Conservation (phyloP, 768 basidiomycete genomes). For the Hericium rajendrae region DNA sequence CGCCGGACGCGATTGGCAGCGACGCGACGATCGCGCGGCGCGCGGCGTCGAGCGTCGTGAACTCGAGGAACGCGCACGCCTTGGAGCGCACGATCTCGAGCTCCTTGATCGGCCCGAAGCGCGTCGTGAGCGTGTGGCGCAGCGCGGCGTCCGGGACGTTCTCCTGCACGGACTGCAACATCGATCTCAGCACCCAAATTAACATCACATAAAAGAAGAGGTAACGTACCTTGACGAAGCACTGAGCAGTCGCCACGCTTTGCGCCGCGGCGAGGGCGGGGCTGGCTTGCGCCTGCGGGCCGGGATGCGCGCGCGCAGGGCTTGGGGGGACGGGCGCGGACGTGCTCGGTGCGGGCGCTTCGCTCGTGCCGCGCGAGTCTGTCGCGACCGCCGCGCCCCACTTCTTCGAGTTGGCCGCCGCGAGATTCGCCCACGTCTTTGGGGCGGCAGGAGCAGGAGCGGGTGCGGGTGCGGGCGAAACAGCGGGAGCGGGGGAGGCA, state of each 20-base stretch:
- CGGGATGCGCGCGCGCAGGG: conserved; percentile 25
- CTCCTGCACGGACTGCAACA: conserved; percentile 60
- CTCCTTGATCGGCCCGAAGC: conserved; percentile 80
- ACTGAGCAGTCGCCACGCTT: conserved; percentile 59
- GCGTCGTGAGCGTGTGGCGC: conserved; percentile 35
- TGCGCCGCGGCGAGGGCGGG: conserved; percentile 48
- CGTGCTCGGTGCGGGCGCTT: conserved; percentile 39
- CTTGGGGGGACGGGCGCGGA: conserved; percentile 31
- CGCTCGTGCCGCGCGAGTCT: conserved; percentile 68
- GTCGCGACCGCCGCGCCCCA: conserved; percentile 80
- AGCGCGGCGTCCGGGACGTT: conserved; percentile 45
- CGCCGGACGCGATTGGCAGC: conserved; percentile 58
- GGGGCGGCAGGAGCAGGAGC: conserved; percentile 38
- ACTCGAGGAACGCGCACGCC: conserved; percentile 94
- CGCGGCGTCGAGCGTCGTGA: conserved; percentile 67
- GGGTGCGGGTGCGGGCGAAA: conserved; percentile 24
- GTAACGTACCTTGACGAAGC: conserved; percentile 85
- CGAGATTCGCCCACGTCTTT: conserved; percentile 88
- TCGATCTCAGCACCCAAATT: too few relatives aligned
- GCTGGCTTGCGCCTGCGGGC: conserved; percentile 31
- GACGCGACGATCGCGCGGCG: conserved; percentile 74
- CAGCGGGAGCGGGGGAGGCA: conserved; percentile 11
- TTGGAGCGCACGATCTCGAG: conserved; percentile 81
- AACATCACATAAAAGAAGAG: background rate
- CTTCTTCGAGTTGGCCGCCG: conserved; percentile 70